These are phyloP conservation scores for Fomitopsis serialis DNA, from an alignment of 768 basidiomycete species.

Conservation along the genomic window DNA sequence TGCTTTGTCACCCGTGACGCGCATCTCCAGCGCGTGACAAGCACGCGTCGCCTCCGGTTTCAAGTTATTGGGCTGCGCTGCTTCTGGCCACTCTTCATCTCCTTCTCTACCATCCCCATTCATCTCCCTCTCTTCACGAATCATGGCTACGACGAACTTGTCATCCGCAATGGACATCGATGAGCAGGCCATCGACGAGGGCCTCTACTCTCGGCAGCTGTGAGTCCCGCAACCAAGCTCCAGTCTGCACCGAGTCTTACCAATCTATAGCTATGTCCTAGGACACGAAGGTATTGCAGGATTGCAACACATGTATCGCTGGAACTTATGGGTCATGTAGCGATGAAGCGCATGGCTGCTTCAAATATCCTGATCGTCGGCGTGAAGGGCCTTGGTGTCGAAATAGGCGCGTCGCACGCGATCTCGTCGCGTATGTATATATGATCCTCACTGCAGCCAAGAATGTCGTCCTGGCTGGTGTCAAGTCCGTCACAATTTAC, in stretches of 20 bases:
- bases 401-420: slow-evolving; percentile 62
- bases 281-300: slow-evolving; percentile 80
- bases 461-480: slow-evolving; percentile 91
- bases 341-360: slow-evolving; percentile 98
- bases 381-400: slow-evolving; percentile 86
- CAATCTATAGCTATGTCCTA: slow-evolving; percentile 71
- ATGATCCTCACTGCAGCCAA: slow-evolving; percentile 56
- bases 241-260: background rate
- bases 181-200: slow-evolving; percentile 87
- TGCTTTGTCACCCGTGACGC: slow-evolving; percentile 3
- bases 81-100: background rate
- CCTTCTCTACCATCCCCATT: slow-evolving; percentile 4
- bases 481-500: slow-evolving; percentile 93
- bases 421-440: background rate
- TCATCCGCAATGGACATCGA: slow-evolving; percentile 75
- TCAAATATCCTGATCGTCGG: slow-evolving; percentile 95
- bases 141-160: slow-evolving; percentile 34
- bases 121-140: slow-evolving; percentile 8
- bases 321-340: slow-evolving; percentile 37
- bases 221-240: slow-evolving; percentile 35
- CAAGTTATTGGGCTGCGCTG: background rate
- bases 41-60: background rate
- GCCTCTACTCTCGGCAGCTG: slow-evolving; percentile 91
- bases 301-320: background rate
- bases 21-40: background rate